Base-by-base conservation (phyloP, 2,329 filamentous ascomycete genomes). In the Botrytis fragariae region DNA sequence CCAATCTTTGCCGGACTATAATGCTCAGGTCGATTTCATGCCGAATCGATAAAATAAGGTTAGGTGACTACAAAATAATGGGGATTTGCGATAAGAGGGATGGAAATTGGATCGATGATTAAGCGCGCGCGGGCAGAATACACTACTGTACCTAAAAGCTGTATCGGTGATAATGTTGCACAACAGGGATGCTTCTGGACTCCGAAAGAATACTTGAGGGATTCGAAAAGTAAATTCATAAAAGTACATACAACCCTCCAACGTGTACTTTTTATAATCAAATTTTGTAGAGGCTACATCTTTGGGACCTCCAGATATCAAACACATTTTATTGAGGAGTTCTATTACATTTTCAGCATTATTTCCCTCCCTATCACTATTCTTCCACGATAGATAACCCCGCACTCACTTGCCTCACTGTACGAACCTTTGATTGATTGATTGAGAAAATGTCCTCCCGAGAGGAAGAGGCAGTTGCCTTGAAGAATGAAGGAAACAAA, bases 401-500 rank as follows among this genome's bases (percentile, higher is more conserved):
- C 62, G 62, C 61, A 35, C 42, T 51, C 42, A 39, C 51, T 71
- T 67, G 8, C 51, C 51, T 57, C 51, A 29, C 35, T 67, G 51
- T n/a, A 62, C 57, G 64, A 45, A 35, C 44, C 60, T 70, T 70
- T 42, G 54, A 29, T 51, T 57, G 51, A 29, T 54, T n/a, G 51
- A 62, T 39, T 54, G 51, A n/a, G 32, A 59, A 75, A 73, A 81
- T 81, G 79, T 68, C 77, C 42, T 74, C 79, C 37, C 42, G 75
- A 37, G 79, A 84, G 79, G 90, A 93, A 82, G 90, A 93, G 82
- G 95, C 95, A 70, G 88, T 90, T 78, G 92, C 91, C 81, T 86
- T 97, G 79, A 99, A 99, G 86, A 92, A 97, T 83, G 89, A 97
- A 83, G 96, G 96, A 82, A 99, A 99, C 84, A 93, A 95, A 81